Conservation (phyloP, 2,329 filamentous ascomycete species). For the Colletotrichum navitas region DNA sequence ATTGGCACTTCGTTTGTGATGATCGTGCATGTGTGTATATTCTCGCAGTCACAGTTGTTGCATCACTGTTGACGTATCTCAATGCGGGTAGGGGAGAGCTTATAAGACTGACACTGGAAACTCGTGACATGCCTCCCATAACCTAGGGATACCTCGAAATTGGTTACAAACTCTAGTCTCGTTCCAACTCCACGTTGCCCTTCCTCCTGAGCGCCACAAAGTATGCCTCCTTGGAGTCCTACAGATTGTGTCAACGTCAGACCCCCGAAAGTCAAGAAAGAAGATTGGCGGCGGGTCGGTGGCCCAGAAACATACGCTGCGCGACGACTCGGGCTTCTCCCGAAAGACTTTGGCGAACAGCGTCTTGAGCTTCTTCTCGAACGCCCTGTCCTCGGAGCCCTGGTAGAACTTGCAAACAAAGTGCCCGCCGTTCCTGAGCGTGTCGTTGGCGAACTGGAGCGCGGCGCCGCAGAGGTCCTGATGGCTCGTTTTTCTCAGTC, state of each 20-base stretch:
- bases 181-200: conserved; percentile 48
- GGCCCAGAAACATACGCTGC: conserved; percentile 72
- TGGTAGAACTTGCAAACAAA: conserved; percentile 99
- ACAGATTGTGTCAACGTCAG: conserved; percentile 15
- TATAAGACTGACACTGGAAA: no score
- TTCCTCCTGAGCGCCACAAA: conserved; percentile 85
- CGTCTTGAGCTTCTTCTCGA: conserved; percentile 80
- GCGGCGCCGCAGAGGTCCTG: conserved; percentile 93
- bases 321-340: conserved; percentile 92
- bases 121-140: neutral
- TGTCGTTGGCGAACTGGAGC: conserved; percentile 86
- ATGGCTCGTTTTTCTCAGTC: neutral
- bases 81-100: neutral
- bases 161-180: neutral
- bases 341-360: conserved; percentile 85
- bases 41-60: neutral
- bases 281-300: neutral
- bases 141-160: neutral
- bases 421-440: conserved; percentile 83
- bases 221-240: conserved; percentile 89
- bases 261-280: neutral
- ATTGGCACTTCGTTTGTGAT: conserved; percentile 5
- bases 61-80: no score
- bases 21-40: neutral
- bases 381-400: conserved; percentile 83